Evolutionary conservation across 1,284 basidiomycete genomes (phyloP), one percentile per base, ranked within the genome.

Genomic region (Trametes polyzona): DNA sequence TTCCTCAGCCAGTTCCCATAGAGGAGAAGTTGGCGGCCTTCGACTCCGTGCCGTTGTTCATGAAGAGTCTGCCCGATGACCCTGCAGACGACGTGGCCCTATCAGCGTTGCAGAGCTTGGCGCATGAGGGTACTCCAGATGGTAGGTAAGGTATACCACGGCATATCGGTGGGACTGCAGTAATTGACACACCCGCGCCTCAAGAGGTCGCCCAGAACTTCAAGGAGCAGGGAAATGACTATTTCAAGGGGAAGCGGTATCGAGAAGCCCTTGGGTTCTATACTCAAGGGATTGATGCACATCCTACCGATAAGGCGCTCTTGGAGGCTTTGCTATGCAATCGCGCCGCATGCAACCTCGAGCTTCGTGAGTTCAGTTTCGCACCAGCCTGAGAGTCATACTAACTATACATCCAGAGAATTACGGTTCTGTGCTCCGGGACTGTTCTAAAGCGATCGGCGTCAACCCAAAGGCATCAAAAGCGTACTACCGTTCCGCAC

Each of bases 201-300:
- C 46, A 50, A 96, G 96, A 99, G 73, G 81, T 94, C 63, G 94
- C 96, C 0, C 79, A 85, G 60, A 96, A 93, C 71, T 98, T 98
- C 75, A 98, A 98, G 73, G 85, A 92, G 52, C 94, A 98, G 72
- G 96, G 95, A 2, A 98, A 98, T 71, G 93, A 95, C 55, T 95
- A 97, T 67, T 98, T 93, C 76, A 87, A 86, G 60, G 89, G 88
- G 21, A 93, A 92, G 70, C 84, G 93, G 44, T 93, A 87, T 73
- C 83, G 89, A 27, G 96, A 99, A 71, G 96, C 96, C 1, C 64
- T 89, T 10, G 85, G 86, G 0, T 98, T 98, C 70, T 99, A 98
- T 73, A 88, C 89, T 0, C 92, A 96, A 69, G 96, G 90, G 0
- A 70, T 99, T 27, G 90, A 96, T 47, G 92, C 91, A 1, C 83